A percentile compares a stretch with the other conserved stretches of the same genome.
Evolutionary conservation across 495 filamentous ascomycete genomes (phyloP).

Genomic region (Lentithecium fluviatile): DNA sequence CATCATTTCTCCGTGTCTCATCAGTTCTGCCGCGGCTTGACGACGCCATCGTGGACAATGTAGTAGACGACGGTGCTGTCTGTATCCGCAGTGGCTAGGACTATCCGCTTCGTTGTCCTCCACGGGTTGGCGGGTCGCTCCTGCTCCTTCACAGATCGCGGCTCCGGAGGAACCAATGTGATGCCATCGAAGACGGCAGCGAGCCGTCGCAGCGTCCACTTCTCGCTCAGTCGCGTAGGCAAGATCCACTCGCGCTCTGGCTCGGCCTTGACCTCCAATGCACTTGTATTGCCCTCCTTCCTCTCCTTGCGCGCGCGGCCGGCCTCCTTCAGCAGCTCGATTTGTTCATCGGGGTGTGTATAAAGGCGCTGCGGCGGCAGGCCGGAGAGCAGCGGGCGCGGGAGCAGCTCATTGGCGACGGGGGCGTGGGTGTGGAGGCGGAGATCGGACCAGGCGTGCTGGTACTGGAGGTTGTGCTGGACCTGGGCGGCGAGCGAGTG

Average conservation of each 20-base stretch:
- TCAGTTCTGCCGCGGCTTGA: constrained; percentile 94
- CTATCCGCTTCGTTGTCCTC: constrained; percentile 60
- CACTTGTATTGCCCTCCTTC: constrained; percentile 42
- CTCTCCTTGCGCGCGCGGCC: constrained; percentile 24
- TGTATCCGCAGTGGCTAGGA: constrained; percentile 79
- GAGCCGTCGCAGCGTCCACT: constrained; percentile 74
- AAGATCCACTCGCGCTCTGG: constrained; percentile 73
- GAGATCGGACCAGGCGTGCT: constrained; percentile 81
- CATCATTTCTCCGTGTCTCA: background rate
- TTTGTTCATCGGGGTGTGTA: constrained; percentile 89
- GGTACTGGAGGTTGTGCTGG: constrained; percentile 76
- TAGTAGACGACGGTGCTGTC: constrained; percentile 97
- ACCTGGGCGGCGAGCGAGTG: constrained; percentile 63
- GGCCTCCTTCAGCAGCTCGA: constrained; percentile 58
- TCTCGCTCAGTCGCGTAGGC: constrained; percentile 77
- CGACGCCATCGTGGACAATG: constrained; percentile 88
- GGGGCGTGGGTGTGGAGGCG: constrained; percentile 58
- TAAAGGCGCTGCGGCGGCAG: constrained; percentile 86
- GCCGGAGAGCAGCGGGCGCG: constrained; percentile 73
- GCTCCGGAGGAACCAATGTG: constrained; percentile 48
- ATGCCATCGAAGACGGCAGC: constrained; percentile 79
- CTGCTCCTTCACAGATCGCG: constrained; percentile 36
- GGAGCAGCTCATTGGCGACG: constrained; percentile 42
- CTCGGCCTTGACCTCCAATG: constrained; percentile 54
- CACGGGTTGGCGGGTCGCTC: constrained; percentile 42